Percentiles rank a stretch among this genome's conserved stretches.
These are phyloP conservation scores for Cenchrus americanus DNA, from an alignment of 176 grass and related monocot genomes.

Conservation along the genomic window DNA sequence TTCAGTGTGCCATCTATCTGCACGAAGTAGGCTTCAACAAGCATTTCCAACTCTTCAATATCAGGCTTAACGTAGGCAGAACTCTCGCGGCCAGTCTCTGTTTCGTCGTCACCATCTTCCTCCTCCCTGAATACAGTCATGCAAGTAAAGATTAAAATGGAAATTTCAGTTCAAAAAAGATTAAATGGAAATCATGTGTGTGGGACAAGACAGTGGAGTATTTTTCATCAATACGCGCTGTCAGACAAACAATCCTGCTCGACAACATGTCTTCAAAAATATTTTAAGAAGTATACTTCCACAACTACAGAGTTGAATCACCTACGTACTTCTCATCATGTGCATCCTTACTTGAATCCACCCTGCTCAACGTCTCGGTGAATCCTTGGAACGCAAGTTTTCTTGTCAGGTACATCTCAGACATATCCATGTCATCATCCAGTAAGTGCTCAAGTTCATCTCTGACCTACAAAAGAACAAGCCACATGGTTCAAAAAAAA, in stretches of 20 bases:
- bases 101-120: slow-evolving; percentile 29
- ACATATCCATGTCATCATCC: slow-evolving; percentile 66
- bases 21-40: slow-evolving; percentile 65
- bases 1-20: slow-evolving; percentile 67
- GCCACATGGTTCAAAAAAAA: not conserved
- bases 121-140: slow-evolving; percentile 33
- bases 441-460: slow-evolving; percentile 75
- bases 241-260: not conserved
- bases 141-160: not conserved
- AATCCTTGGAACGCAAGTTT: slow-evolving; percentile 51
- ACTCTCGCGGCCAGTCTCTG: slow-evolving; percentile 31
- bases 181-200: not conserved
- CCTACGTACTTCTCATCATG: slow-evolving; percentile 38
- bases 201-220: not conserved
- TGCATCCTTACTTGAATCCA: slow-evolving; percentile 39
- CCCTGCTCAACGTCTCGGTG: slow-evolving; percentile 25
- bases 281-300: not conserved
- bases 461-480: slow-evolving; percentile 47
- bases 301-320: not conserved
- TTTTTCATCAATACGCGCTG: not conserved
- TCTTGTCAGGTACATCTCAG: slow-evolving; percentile 64
- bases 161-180: too few relatives aligned
- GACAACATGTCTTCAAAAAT: not conserved
- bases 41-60: slow-evolving; percentile 65
- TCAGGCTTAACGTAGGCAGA: slow-evolving; percentile 47